Conservation (phyloP, 129 eudicot species). For the Dittrichia graveolens region DNA sequence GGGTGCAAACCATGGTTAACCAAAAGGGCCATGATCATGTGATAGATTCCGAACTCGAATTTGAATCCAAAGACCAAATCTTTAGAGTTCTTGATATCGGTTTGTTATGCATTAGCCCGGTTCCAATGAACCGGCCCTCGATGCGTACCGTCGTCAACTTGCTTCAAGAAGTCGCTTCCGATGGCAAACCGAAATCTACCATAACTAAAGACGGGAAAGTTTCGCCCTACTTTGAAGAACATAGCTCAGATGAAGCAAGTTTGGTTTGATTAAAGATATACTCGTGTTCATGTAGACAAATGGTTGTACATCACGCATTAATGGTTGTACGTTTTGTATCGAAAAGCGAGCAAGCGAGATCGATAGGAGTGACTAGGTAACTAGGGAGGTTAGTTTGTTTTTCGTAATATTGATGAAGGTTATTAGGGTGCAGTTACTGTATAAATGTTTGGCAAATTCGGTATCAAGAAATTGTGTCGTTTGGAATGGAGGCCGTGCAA, state of each 20-base stretch:
- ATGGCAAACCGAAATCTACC: slow-evolving; percentile 26
- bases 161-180: slow-evolving; percentile 56
- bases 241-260: slow-evolving; percentile 42
- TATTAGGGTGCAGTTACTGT: slow-evolving; percentile 11
- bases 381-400: slow-evolving; percentile 4
- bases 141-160: slow-evolving; percentile 79
- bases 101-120: slow-evolving; percentile 58
- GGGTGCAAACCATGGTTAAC: slow-evolving; percentile 59
- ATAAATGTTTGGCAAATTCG: slow-evolving; percentile 6
- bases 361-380: not conserved
- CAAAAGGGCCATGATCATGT: slow-evolving; percentile 60
- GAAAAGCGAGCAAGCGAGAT: not conserved
- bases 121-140: slow-evolving; percentile 83
- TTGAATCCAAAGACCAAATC: slow-evolving; percentile 55
- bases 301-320: slow-evolving; percentile 4
- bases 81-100: slow-evolving; percentile 66
- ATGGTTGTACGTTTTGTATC: not conserved
- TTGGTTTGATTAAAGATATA: slow-evolving; percentile 17
- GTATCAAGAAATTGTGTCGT: not conserved
- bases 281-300: not conserved
- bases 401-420: not conserved
- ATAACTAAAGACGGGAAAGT: slow-evolving; percentile 38
- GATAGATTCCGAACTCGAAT: slow-evolving; percentile 58
- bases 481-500: not conserved
- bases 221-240: slow-evolving; percentile 44